These are phyloP conservation scores for Hymenoscyphus infarciens DNA, from an alignment of 2,329 filamentous ascomycete species.

Conservation along the genomic window DNA sequence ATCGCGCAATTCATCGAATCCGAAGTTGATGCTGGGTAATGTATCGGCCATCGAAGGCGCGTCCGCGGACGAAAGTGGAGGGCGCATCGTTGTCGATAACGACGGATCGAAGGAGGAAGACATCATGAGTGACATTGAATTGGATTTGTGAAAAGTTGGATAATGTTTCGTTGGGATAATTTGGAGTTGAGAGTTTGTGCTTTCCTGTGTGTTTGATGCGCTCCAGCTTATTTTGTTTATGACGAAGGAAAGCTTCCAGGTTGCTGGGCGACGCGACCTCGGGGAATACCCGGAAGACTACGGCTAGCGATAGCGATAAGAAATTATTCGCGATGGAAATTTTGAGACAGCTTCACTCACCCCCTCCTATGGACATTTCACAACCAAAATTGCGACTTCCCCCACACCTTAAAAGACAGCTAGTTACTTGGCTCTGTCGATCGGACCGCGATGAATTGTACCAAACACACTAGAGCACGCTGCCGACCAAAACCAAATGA, in stretches of 20 bases:
- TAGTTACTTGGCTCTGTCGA: background rate
- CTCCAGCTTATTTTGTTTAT: slow-evolving; percentile 1
- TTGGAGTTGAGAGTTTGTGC: background rate
- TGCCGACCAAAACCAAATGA: slow-evolving; percentile 36
- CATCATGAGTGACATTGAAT: slow-evolving; percentile 39
- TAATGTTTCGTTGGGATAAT: slow-evolving; percentile 1
- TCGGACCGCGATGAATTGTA: slow-evolving; percentile 26
- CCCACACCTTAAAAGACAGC: background rate
- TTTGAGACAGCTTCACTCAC: background rate
- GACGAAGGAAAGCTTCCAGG: background rate
- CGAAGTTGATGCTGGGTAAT: slow-evolving; percentile 88
- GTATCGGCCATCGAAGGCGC: slow-evolving; percentile 69
- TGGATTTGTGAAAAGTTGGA: background rate
- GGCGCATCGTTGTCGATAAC: slow-evolving; percentile 52
- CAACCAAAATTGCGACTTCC: background rate
- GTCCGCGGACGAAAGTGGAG: slow-evolving; percentile 49
- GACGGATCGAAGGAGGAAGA: slow-evolving; percentile 65
- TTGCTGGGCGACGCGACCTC: background rate
- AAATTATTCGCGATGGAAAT: background rate
- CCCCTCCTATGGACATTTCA: background rate
- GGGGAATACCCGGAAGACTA: background rate
- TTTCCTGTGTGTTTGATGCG: background rate
- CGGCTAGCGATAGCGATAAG: background rate
- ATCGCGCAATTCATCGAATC: slow-evolving; percentile 91
- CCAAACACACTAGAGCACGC: slow-evolving; percentile 16